Evolutionary conservation across 345 rosid species (phyloP), one percentile per base, ranked within the genome.

Genomic region (Gynandropsis gynandra): DNA sequence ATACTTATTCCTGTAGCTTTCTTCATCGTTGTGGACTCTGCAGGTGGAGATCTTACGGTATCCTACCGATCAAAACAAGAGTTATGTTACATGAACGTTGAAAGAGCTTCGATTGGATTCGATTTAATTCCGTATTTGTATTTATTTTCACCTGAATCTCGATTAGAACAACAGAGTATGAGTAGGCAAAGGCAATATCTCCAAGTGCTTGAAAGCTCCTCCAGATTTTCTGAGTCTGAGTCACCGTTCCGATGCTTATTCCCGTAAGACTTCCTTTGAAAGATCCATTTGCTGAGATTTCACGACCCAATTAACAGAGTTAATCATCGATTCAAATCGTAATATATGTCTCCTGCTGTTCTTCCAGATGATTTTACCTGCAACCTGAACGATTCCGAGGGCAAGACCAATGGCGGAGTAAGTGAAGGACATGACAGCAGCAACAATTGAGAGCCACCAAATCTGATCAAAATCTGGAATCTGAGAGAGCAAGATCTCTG

Each of bases 381-480:
- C 82, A 2, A 87, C 96, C 76, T 87, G 70, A 16, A 71, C 78
- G 41, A 92, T 63, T 3, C 95, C 96, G 0, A 92, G 96, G 31
- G 80, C 87, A 1, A 92, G 82, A 36, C 98, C 96, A 49, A 92
- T 82, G n/a, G 77, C 45, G 0, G 96, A 87, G 80, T 87, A 87
- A 47, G 98, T 80, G 71, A 87, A 92, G 19, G 96, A 87, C 98
- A 92, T 92, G 54, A 82, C 78, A 4, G 98, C 95, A 4, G 89
- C 98, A 6, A 87, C 76, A 42, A 80, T 72, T 39, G 98, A 87
- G 58, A 87, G 85, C 96, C 96, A 87, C 83, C 83, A 80, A 33
- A 92, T 65, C 71, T 80, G 95, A 55, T 82, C 85, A 58, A 87
- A 84, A 42, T 78, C 89, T 10, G 89, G 96, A 48, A 87, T 66